Evolutionary conservation across 352 stramenopile genomes (phyloP).

Genomic region (Pythium phragmitis): DNA sequence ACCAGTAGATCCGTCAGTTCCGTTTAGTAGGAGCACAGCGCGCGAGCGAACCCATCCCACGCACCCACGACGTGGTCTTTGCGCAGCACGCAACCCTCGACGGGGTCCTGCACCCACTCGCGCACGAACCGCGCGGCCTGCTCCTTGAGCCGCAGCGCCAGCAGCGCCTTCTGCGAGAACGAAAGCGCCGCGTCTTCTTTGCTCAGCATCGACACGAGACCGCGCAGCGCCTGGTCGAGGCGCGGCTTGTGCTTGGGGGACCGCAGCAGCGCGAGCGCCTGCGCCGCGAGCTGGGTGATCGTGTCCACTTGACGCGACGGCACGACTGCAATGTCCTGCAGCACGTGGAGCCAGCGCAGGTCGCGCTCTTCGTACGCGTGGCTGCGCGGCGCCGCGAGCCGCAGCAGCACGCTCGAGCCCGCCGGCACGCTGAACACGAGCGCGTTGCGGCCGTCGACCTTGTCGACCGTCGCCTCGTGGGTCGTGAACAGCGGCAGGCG

Average conservation of each 20-base stretch:
- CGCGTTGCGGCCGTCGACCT: slow-evolving; percentile 54
- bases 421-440: slow-evolving; percentile 50
- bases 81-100: slow-evolving; percentile 66
- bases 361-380: slow-evolving; percentile 67
- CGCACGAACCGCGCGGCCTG: slow-evolving; percentile 64
- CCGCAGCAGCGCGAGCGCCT: slow-evolving; percentile 53
- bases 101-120: slow-evolving; percentile 62
- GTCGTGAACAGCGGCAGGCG: slow-evolving; percentile 52
- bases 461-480: slow-evolving; percentile 47
- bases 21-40: too few species aligned
- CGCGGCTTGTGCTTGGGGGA: slow-evolving; percentile 31
- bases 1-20: slow-evolving; percentile 19
- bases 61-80: slow-evolving; percentile 71
- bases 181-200: slow-evolving; percentile 19
- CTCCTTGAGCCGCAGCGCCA: slow-evolving; percentile 69
- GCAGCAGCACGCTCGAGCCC: slow-evolving; percentile 58
- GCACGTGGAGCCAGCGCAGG: slow-evolving; percentile 64
- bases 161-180: slow-evolving; percentile 37
- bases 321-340: slow-evolving; percentile 58
- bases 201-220: slow-evolving; percentile 31
- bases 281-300: slow-evolving; percentile 40
- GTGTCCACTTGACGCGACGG: slow-evolving; percentile 60
- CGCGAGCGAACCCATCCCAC: slow-evolving; percentile 25
- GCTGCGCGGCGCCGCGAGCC: slow-evolving; percentile 38
- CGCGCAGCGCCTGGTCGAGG: slow-evolving; percentile 32